A percentile compares a stretch with the other conserved stretches of the same genome.
Conservation (phyloP, 768 basidiomycete species). For the Favolaschia claudopus region DNA sequence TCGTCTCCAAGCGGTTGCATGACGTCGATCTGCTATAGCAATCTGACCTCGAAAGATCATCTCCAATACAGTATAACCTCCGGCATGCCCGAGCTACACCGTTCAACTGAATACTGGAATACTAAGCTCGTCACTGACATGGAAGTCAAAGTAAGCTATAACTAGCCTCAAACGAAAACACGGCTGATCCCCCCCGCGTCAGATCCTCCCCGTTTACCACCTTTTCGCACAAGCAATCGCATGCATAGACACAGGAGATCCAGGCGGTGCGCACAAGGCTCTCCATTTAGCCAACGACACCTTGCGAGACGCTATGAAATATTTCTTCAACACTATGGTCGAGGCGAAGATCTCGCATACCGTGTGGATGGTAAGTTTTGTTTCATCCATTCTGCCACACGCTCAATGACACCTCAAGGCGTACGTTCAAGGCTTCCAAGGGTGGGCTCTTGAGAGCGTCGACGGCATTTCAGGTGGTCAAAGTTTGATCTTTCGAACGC, state of each 20-base stretch:
- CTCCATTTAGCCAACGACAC: constrained; percentile 7
- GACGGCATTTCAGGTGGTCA: constrained; percentile 17
- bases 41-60: not conserved
- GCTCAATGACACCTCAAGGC: not conserved
- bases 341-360: constrained; percentile 7
- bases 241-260: not conserved
- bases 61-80: constrained; percentile 15
- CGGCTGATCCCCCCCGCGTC: not conserved
- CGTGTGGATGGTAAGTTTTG: constrained; percentile 13
- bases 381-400: not conserved
- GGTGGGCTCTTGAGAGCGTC: constrained; percentile 6
- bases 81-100: constrained; percentile 4
- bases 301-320: constrained; percentile 2
- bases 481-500: constrained; percentile 14
- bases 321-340: constrained; percentile 14
- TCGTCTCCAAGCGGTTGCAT: constrained; percentile 14
- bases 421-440: constrained; percentile 20
- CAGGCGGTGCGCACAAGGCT: constrained; percentile 2
- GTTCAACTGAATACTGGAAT: constrained; percentile 19
- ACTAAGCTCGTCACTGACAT: constrained; percentile 16
- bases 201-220: constrained; percentile 12
- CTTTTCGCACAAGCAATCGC: constrained; percentile 7
- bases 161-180: not conserved
- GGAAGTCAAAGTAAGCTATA: constrained; percentile 3
- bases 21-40: constrained; percentile 17